Percentiles rank a stretch among this genome's conserved stretches.
Conservation (phyloP, 2,329 filamentous ascomycete genomes). For the Atkinsonella texensis region DNA sequence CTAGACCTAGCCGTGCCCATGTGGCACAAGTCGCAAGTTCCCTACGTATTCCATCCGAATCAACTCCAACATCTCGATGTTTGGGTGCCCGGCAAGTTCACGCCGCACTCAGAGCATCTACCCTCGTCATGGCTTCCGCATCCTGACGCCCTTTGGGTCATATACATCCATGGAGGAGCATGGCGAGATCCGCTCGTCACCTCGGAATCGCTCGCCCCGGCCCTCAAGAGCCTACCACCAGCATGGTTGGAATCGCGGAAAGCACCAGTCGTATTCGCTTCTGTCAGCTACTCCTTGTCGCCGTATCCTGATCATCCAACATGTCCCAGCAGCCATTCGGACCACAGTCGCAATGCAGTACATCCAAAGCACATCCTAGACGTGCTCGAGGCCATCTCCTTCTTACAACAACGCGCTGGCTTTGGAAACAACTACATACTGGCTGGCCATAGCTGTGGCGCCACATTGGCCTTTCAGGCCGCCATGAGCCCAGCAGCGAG, state of each 20-base stretch:
- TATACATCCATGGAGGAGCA: conserved; percentile 16
- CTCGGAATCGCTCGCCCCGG: conserved; percentile 6
- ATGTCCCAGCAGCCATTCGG: conserved; percentile 1
- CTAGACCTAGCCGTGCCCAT: conserved; percentile 5
- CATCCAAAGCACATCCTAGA: conserved; percentile 45
- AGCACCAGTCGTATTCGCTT: conserved; percentile 6
- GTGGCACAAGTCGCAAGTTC: conserved; percentile 7
- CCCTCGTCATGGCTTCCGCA: conserved; percentile 5
- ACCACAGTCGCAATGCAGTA: conserved; percentile 24
- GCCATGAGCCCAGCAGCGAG: conserved; percentile 14
- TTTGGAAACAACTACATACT: conserved; percentile 35
- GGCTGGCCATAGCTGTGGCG: conserved; percentile 45
- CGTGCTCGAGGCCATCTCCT: conserved; percentile 32
- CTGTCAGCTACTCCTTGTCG: conserved; percentile 7
- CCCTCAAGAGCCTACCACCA: conserved; percentile 3
- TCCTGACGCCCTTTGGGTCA: conserved; percentile 8
- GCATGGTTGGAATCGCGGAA: conserved; percentile 1
- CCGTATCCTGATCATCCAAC: conserved; percentile 6
- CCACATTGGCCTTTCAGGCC: conserved; percentile 38
- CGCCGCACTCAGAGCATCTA: background rate
- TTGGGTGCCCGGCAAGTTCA: conserved; percentile 2
- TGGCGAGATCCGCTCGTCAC: conserved; percentile 15
- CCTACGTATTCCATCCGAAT: conserved; percentile 2
- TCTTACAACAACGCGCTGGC: conserved; percentile 29
- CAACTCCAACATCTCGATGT: conserved; percentile 6